Evolutionary conservation across 169 alveolate species (phyloP).

Genomic region (Babesia ovis): DNA sequence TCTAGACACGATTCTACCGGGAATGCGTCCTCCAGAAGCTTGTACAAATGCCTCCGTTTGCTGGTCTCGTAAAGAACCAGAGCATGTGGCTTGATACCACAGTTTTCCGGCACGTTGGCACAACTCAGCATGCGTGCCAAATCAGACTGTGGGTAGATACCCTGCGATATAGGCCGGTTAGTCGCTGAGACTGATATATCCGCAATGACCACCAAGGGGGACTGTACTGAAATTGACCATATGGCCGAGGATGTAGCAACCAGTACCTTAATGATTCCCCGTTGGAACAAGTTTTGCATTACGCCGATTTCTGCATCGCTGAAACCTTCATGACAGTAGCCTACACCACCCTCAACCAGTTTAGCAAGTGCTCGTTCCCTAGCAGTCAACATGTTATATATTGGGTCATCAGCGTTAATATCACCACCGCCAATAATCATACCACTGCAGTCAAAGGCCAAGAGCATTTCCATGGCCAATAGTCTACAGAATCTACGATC

Average conservation of each 20-base stretch:
- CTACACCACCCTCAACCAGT: slow-evolving; percentile 39
- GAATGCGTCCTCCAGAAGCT: slow-evolving; percentile 94
- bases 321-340: slow-evolving; percentile 78
- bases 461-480: slow-evolving; percentile 89
- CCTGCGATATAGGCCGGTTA: slow-evolving; percentile 83
- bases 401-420: not conserved
- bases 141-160: slow-evolving; percentile 93
- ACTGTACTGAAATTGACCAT: slow-evolving; percentile 87
- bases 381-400: not conserved
- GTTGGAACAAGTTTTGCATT: slow-evolving; percentile 78
- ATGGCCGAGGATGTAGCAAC: slow-evolving; percentile 88
- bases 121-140: slow-evolving; percentile 91
- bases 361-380: slow-evolving; percentile 30
- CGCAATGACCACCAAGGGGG: slow-evolving; percentile 78
- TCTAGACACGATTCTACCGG: slow-evolving; percentile 97
- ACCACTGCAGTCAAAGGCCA: slow-evolving; percentile 75
- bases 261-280: slow-evolving; percentile 85
- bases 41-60: slow-evolving; percentile 89
- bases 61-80: slow-evolving; percentile 89
- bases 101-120: slow-evolving; percentile 79
- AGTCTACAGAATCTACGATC: slow-evolving; percentile 93
- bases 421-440: not conserved
- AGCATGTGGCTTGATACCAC: slow-evolving; percentile 20
- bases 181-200: slow-evolving; percentile 80
- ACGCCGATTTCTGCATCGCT: slow-evolving; percentile 79